Base-by-base conservation (phyloP, 2,329 filamentous ascomycete genomes). In the Blastomyces percursus region DNA sequence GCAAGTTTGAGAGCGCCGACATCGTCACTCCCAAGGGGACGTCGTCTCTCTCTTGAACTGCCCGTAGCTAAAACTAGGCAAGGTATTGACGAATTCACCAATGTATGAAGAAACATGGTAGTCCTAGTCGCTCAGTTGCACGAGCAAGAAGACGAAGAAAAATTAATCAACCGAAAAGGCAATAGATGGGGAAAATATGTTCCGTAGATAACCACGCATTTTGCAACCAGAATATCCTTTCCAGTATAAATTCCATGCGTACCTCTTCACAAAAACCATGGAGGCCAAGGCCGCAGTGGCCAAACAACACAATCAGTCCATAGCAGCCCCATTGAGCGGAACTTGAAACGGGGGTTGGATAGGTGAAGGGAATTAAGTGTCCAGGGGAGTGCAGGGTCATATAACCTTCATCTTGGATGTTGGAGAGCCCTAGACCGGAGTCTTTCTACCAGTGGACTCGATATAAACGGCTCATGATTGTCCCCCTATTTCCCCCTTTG, bases 31-130 rank as follows among this genome's bases (percentile, higher is more conserved):
- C 14, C 46, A 42, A 16, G 16, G n/a, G 16, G 19, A 35, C 24
- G 35, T 35, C 27, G 16, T 42, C 32, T 4, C 46, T n/a, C 12
- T 38, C 1, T 16, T 38, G 12, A 8, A 61, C 60, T 54, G 52
- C 64, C 62, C 61, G 56, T 70, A 71, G 59, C 65, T 66, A 4
- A 70, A 62, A 51, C 69, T 70, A 3, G 66, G 67, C 60, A 69
- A 64, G 30, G 66, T 68, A 63, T 69, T 70, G 62, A 71, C 65
- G 51, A 70, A 67, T 51, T 69, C 68, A 40, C 64, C 67, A 12
- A 69, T 58, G 46, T 65, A 70, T 14, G 63, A 62, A 11, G 67
- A 67, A 58, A 70, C 46, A 38, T 66, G 63, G 61, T 70, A 69
- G 64, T 70, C 67, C 66, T 70, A 64, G 3, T 32, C 51, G 19